These are phyloP conservation scores for Chalciporus pseudorubinellus DNA, from an alignment of 768 basidiomycete genomes.

Conservation along the genomic window DNA sequence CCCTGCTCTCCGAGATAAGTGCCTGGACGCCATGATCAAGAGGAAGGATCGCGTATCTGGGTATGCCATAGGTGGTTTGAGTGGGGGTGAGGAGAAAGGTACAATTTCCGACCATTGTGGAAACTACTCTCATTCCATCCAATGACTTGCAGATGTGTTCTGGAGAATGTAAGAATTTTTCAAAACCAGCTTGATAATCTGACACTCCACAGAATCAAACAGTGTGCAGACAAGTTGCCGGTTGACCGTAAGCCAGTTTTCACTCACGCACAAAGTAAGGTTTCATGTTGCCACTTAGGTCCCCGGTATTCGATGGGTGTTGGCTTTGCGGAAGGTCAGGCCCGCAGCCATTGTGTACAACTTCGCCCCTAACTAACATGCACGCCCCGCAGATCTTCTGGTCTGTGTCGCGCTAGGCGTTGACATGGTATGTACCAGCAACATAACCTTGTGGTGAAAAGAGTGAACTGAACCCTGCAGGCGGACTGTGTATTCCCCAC, in stretches of 20 bases:
- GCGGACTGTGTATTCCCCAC: constrained; percentile 95
- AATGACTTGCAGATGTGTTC: constrained; percentile 58
- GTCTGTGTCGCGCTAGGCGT: constrained; percentile 91
- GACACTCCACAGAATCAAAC: constrained; percentile 58
- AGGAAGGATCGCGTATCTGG: constrained; percentile 78
- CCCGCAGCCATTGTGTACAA: background rate
- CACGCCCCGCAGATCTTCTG: constrained; percentile 58
- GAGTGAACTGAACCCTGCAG: constrained; percentile 34
- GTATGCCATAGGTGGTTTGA: constrained; percentile 87
- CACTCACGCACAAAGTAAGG: background rate
- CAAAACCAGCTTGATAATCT: constrained; percentile 5
- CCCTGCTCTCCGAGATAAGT: constrained; percentile 64
- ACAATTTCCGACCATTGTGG: constrained; percentile 10
- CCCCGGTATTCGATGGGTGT: constrained; percentile 93
- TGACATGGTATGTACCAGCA: constrained; percentile 65
- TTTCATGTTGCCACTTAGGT: constrained; percentile 42
- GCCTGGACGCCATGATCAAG: constrained; percentile 78
- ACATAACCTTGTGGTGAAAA: background rate
- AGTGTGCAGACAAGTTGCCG: constrained; percentile 77
- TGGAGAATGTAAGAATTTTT: constrained; percentile 68
- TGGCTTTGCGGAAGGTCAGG: constrained; percentile 83
- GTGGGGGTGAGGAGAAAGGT: constrained; percentile 93
- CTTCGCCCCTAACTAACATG: background rate
- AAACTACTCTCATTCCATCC: constrained; percentile 3
- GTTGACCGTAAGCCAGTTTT: constrained; percentile 56